Percentiles rank a stretch among this genome's conserved stretches.
phyloP scores from a whole-genome alignment of 768 basidiomycete species.

The Mycena crocata region DNA sequence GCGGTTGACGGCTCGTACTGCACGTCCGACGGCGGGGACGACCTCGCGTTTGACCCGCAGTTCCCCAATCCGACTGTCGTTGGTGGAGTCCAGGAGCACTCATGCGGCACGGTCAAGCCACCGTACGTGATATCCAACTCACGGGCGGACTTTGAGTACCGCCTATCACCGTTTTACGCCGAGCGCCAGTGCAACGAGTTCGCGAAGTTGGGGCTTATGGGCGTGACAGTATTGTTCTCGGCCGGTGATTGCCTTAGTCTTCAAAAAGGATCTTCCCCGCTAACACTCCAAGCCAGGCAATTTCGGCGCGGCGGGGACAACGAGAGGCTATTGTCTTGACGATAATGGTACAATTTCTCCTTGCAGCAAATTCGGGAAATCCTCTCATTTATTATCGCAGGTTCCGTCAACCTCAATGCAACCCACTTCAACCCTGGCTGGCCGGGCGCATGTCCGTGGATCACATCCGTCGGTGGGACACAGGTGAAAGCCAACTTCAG shows the following conservation, averaged over 20 bases:
- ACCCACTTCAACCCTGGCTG: conserved; percentile 59
- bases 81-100: conserved; percentile 45
- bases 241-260: too few relatives aligned
- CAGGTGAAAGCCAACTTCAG: conserved; percentile 50
- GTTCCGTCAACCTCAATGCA: conserved; percentile 45
- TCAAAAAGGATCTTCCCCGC: too few relatives aligned
- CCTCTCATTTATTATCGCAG: conserved; percentile 39
- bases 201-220: conserved; percentile 62
- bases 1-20: conserved; percentile 51
- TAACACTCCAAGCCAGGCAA: too few relatives aligned
- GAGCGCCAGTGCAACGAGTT: conserved; percentile 60
- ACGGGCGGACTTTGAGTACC: conserved; percentile 51
- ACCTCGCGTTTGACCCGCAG: conserved; percentile 45
- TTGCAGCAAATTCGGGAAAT: neutral
- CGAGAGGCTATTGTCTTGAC: conserved; percentile 49
- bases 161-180: conserved; percentile 48
- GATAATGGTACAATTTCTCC: conserved; percentile 44
- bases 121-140: conserved; percentile 59
- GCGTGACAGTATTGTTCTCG: conserved; percentile 56
- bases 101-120: conserved; percentile 51
- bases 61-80: conserved; percentile 43
- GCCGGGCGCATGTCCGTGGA: conserved; percentile 57
- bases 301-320: conserved; percentile 51
- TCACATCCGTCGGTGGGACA: conserved; percentile 60
- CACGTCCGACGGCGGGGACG: conserved; percentile 48